phyloP scores from a whole-genome alignment of 108 stramenopile genomes.

The Mediolabrus comicus region DNA sequence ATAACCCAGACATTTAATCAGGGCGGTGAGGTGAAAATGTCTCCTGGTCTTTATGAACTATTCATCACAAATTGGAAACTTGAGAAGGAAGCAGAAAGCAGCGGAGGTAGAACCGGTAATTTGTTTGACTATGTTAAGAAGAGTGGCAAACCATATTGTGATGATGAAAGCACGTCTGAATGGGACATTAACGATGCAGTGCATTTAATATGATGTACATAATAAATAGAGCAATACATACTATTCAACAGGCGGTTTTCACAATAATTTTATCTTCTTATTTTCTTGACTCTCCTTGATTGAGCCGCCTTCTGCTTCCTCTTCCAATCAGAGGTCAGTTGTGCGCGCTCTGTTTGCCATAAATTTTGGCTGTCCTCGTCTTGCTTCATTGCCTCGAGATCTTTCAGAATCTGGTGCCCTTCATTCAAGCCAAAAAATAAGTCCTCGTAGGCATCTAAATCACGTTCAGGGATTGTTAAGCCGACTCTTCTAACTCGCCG shows the following conservation, averaged over 20 bases:
- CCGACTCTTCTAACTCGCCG: slow-evolving; percentile 31
- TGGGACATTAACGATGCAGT: not conserved
- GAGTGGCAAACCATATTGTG: not conserved
- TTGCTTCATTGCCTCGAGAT: slow-evolving; percentile 48
- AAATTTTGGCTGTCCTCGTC: slow-evolving; percentile 45
- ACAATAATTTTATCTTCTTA: slow-evolving; percentile 22
- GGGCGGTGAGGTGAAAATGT: not conserved
- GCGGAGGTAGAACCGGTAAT: not conserved
- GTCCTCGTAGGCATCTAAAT: slow-evolving; percentile 47
- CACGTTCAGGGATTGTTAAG: slow-evolving; percentile 42
- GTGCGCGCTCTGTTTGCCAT: slow-evolving; percentile 71
- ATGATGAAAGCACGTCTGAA: not conserved
- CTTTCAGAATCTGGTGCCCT: slow-evolving; percentile 52
- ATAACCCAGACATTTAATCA: no score
- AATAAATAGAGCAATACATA: not conserved
- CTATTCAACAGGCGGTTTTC: no score
- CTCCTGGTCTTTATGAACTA: not conserved
- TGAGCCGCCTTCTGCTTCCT: slow-evolving; percentile 75
- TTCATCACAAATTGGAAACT: not conserved
- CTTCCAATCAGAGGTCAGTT: slow-evolving; percentile 81
- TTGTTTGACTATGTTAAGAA: not conserved
- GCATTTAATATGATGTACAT: not conserved
- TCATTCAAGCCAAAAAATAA: slow-evolving; percentile 67
- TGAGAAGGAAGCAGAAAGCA: not conserved
- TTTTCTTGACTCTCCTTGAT: slow-evolving; percentile 58